These are phyloP conservation scores for Rhodotorula paludigena DNA, from an alignment of 768 basidiomycete genomes.

Conservation along the genomic window DNA sequence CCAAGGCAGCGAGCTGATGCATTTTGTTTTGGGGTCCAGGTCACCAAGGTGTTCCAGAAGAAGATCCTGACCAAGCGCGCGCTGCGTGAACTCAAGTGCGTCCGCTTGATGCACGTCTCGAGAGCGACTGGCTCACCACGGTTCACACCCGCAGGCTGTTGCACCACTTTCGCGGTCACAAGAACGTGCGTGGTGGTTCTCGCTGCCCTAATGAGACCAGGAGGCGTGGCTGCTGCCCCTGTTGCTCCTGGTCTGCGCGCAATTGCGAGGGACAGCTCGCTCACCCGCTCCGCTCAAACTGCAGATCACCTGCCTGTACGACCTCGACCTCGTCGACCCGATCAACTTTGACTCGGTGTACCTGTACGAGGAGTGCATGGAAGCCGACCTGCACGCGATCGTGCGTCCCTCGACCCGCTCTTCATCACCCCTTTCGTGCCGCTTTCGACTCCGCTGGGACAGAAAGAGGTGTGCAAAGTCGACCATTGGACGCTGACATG, in stretches of 20 bases:
- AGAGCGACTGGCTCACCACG: neutral
- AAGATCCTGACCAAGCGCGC: constrained; percentile 95
- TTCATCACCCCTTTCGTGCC: neutral
- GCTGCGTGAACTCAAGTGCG: constrained; percentile 70
- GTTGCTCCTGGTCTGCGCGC: too few relatives aligned
- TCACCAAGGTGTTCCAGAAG: constrained; percentile 51
- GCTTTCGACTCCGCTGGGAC: neutral
- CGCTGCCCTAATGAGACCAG: too few relatives aligned
- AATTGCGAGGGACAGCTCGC: too few relatives aligned
- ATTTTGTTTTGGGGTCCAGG: constrained; percentile 32
- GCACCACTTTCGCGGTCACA: constrained; percentile 97
- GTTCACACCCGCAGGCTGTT: constrained; percentile 58
- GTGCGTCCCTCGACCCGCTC: constrained; percentile 49
- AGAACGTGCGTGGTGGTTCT: constrained; percentile 65
- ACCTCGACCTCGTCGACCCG: constrained; percentile 86
- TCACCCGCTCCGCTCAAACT: too few relatives aligned
- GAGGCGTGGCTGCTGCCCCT: too few relatives aligned
- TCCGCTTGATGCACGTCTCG: too few relatives aligned
- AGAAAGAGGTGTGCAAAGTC: too few relatives aligned
- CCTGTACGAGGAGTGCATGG: constrained; percentile 94
- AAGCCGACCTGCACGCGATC: constrained; percentile 98
- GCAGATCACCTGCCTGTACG: constrained; percentile 95
- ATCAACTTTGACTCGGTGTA: constrained; percentile 87
- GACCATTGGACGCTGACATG: too few relatives aligned
- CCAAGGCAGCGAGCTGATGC: neutral